These are phyloP conservation scores for Annona squamosa DNA, from an alignment of 164 flowering plant species.

Conservation along the genomic window DNA sequence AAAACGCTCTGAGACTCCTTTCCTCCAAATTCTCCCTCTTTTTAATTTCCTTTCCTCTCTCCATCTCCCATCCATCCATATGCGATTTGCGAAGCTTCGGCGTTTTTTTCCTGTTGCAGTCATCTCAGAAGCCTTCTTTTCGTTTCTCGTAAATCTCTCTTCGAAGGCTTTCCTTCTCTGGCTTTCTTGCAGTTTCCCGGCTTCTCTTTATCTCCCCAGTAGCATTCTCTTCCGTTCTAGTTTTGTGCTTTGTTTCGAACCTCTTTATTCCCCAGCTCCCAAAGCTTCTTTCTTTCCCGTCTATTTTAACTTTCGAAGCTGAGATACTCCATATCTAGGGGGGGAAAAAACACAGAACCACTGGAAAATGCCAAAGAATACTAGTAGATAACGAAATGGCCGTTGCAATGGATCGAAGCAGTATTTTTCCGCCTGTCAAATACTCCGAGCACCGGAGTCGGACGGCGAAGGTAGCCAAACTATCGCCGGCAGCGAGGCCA, in stretches of 20 bases:
- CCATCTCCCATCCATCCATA: neutral
- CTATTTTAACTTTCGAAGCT: neutral
- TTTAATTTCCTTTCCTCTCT: neutral
- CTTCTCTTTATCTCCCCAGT: neutral
- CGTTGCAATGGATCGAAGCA: neutral
- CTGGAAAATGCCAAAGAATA: neutral
- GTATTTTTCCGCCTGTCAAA: constrained; percentile 23
- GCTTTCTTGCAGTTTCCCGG: neutral
- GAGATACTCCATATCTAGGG: neutral
- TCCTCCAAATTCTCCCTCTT: neutral
- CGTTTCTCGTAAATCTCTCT: neutral
- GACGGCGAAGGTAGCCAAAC: constrained; percentile 4
- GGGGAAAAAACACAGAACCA: neutral
- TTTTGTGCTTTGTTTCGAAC: neutral
- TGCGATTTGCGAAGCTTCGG: neutral
- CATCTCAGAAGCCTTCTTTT: neutral
- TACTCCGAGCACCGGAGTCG: constrained; percentile 34
- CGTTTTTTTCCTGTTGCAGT: neutral
- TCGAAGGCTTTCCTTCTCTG: neutral
- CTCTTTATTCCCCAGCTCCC: neutral
- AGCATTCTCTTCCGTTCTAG: neutral
- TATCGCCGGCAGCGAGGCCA: neutral
- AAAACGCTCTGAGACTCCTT: neutral
- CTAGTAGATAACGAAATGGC: neutral
- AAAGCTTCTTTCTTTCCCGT: neutral